Base-by-base conservation (phyloP, 2,329 filamentous ascomycete genomes). In the Paracamarosporium sp. region DNA sequence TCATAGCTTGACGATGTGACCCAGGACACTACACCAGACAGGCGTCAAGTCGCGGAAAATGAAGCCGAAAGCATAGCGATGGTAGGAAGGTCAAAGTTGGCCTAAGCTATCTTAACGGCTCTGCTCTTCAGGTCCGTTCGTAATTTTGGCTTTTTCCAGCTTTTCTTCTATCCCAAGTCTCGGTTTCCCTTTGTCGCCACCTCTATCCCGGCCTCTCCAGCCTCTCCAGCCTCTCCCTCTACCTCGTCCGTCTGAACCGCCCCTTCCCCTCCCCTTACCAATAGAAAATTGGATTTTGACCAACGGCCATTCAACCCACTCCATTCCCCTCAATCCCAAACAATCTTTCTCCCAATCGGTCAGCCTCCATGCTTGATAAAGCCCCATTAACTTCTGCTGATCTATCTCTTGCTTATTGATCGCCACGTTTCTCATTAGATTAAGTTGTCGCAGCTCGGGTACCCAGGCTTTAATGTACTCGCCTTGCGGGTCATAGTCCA, bases 401-500 rank as follows among this genome's bases (percentile, higher is more conserved):
- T 75, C 72, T 3, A 72, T 47, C 28, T 72, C 70, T 44, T 72
- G 76, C 50, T 61, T 67, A 1, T 58, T 66, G 1, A 58, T 41
- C 1, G 64, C 65, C 11, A 64, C 43, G 6, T 46, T 61, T 17
- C 58, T 69, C 11, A 60, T 69, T 47, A 73, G 33, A 31, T 77
- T 76, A 0, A 92, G 74, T 0, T 78, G 72, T 1, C 83, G 79
- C 25, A 92, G 71, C 71, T 94, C 91, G 0, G 86, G 84, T 0
- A 93, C 81, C 91, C 91, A 94, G 2, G 84, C 80, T n/a, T 85
- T 85, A 8, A 92, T 86, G 63, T 92, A 94, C 6, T 83, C 78
- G 2, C 89, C 91, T 0, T 86, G 78, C 2, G 83, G 82, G 70
- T 94, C 91, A 68, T 94, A 93, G 62, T 93, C 90, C 41, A 90